These are phyloP conservation scores for Clavispora fructus DNA, from an alignment of 805 yeast genomes.

Conservation along the genomic window DNA sequence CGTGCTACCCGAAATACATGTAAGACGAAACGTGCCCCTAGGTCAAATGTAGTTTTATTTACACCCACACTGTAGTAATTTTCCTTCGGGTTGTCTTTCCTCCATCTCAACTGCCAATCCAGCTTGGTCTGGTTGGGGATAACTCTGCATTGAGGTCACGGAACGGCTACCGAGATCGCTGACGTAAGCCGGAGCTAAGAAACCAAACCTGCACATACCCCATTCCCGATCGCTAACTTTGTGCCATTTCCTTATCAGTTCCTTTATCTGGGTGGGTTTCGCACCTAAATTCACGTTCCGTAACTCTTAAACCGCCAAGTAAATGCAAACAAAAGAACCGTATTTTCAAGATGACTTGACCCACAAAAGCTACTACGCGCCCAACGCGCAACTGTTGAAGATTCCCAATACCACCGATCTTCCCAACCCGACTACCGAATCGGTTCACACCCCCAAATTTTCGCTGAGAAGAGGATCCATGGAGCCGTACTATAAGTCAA, in stretches of 20 bases:
- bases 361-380: conserved; percentile 2
- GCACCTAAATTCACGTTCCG: not conserved
- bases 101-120: no score
- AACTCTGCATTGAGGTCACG: no score
- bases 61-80: no score
- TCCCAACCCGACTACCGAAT: not conserved
- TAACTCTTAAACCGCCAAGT: not conserved
- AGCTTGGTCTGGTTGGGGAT: no score
- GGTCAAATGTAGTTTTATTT: no score
- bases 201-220: no score
- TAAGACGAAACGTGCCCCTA: no score
- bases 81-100: no score
- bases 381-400: conserved; percentile 5
- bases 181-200: no score
- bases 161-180: no score
- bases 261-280: not conserved
- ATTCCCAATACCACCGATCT: conserved; percentile 9
- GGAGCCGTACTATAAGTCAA: conserved; percentile 12
- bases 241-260: conserved; percentile 1
- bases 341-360: conserved; percentile 12
- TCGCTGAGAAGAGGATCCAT: conserved; percentile 12
- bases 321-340: conserved; percentile 12
- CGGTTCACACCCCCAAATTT: not conserved
- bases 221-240: not conserved
- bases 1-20: no score